Evolutionary conservation across 2,329 filamentous ascomycete species (phyloP), one percentile per base, ranked within the genome.

Genomic region (Cordyceps militaris): DNA sequence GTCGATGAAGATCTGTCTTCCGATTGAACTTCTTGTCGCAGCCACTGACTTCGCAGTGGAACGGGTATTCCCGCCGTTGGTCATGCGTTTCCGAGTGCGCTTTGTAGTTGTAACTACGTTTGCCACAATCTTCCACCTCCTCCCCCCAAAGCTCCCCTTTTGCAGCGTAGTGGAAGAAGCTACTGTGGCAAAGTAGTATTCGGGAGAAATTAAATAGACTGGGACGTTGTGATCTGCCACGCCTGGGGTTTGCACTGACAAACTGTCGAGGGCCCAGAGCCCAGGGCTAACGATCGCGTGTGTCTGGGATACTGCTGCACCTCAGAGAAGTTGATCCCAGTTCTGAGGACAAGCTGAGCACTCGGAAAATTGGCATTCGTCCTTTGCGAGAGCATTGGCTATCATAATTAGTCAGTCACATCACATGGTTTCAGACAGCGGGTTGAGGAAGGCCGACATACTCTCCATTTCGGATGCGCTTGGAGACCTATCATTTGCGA

Each of bases 81-180:
- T 94, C 85, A 67, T 96, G 91, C 1, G 86, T 92, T 66, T 92
- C 87, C 79, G 92, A 81, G 69, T 96, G 91, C 30, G 90, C 88
- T 66, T 89, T 91, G 74, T 86, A 90, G 72, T 96, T 96, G 75
- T 93, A 95, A 65, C 84, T 87, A 61, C 91, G 79, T 69, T 87
- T 89, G 7, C 86, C 85, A 67, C 91, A 96, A 2, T 85, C 78
- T 59, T 84, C 79, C 36, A 84, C 76, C 56, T 79, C 76, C 67
- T 91, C 96, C 61, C 82, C 78, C 28, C n/a, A 70, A 83, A 87
- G 64, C 87, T 64, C 89, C 86, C 62, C 86, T 86, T 59, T 80
- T 81, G 19, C 10, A 46, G 51, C 3, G 24, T 6, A 16, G 7
- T 13, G 13, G 51, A 44, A 9, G 24, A 16, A 10, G 23, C 48